Evolutionary conservation across 2,329 filamentous ascomycete genomes (phyloP).

Genomic region (Ascochyta clinopodiicola): DNA sequence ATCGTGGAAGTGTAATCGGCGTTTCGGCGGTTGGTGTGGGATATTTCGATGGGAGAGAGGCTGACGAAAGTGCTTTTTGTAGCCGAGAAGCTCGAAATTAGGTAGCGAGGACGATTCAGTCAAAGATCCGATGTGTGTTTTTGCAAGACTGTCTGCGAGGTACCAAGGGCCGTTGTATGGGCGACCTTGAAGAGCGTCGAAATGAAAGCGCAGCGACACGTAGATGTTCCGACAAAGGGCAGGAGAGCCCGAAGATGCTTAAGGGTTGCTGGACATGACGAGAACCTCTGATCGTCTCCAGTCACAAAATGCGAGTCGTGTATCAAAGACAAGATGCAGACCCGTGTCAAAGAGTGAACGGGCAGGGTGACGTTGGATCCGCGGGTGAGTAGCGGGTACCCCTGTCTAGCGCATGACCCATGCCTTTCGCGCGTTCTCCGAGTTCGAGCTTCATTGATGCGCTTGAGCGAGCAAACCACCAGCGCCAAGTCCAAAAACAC

Average conservation of each 20-base stretch:
- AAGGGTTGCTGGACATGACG: background rate
- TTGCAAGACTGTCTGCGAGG: background rate
- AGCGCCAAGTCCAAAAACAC: background rate
- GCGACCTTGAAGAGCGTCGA: background rate
- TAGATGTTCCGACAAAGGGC: background rate
- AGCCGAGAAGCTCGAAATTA: background rate
- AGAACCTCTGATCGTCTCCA: background rate
- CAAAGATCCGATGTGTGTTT: background rate
- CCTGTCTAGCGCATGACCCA: constrained; percentile 11
- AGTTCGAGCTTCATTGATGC: constrained; percentile 1
- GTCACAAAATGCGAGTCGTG: background rate
- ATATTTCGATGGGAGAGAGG: background rate
- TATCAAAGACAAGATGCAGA: background rate
- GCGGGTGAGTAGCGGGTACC: constrained; percentile 5
- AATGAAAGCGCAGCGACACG: background rate
- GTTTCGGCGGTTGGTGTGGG: background rate
- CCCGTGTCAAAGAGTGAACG: constrained; percentile 2
- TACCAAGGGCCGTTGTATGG: background rate
- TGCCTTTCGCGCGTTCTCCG: constrained; percentile 1
- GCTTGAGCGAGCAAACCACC: background rate
- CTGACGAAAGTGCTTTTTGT: background rate
- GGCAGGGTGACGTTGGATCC: constrained; percentile 19
- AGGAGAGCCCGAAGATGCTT: background rate
- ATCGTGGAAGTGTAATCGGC: constrained; percentile 23
- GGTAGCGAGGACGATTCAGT: background rate